Conservation (phyloP, 2,329 filamentous ascomycete genomes). For the Akanthomyces dipterigenus region DNA sequence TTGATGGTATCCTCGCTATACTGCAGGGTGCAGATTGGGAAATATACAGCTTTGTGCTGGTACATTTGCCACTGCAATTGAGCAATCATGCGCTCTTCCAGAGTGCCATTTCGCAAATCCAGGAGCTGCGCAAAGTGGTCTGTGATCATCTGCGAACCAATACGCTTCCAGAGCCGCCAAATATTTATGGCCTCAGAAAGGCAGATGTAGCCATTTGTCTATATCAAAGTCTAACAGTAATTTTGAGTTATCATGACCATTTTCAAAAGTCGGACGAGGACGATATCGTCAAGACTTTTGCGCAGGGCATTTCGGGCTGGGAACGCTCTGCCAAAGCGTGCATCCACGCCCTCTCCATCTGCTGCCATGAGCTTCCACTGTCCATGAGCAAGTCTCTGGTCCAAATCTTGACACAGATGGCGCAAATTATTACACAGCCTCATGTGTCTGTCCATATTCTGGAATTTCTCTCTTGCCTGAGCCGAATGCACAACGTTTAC, state of each 20-base stretch:
- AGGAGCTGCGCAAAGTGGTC: slow-evolving; percentile 65
- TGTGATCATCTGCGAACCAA: slow-evolving; percentile 78
- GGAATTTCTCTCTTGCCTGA: slow-evolving; percentile 87
- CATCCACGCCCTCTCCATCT: slow-evolving; percentile 90
- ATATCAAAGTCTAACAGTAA: slow-evolving; percentile 78
- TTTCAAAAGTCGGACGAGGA: slow-evolving; percentile 83
- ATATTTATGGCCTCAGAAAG: slow-evolving; percentile 71
- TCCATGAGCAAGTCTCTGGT: slow-evolving; percentile 82
- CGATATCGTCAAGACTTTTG: slow-evolving; percentile 79
- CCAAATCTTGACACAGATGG: slow-evolving; percentile 85
- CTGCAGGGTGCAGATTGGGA: slow-evolving; percentile 80
- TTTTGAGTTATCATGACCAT: slow-evolving; percentile 82
- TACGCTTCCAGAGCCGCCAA: slow-evolving; percentile 74
- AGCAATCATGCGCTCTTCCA: slow-evolving; percentile 84
- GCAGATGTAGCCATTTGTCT: slow-evolving; percentile 85
- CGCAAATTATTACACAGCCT: slow-evolving; percentile 89
- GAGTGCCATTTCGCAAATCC: slow-evolving; percentile 66
- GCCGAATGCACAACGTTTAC: slow-evolving; percentile 76
- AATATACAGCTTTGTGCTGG: slow-evolving; percentile 81
- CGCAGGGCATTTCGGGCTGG: slow-evolving; percentile 75
- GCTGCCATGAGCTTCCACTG: slow-evolving; percentile 86
- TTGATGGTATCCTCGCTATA: slow-evolving; percentile 70
- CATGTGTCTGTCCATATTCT: slow-evolving; percentile 90
- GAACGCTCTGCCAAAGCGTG: slow-evolving; percentile 86
- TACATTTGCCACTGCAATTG: slow-evolving; percentile 79